Evolutionary conservation across 495 filamentous ascomycete species (phyloP), one percentile per base, ranked within the genome.

Genomic region (Talaromyces adpressus): DNA sequence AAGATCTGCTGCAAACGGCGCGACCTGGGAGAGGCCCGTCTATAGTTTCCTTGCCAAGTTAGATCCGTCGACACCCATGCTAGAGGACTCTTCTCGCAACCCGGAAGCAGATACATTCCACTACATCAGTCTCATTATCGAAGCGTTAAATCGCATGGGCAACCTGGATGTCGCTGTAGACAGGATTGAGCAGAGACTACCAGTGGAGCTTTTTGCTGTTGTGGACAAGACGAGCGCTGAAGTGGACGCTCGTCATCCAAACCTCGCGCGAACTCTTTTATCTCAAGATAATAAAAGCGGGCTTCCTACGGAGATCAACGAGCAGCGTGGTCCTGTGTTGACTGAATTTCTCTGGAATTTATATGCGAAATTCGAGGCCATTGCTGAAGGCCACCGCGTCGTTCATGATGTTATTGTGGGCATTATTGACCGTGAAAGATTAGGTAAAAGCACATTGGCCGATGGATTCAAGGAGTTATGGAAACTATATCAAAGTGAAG

Each of bases 281-380:
- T 71, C 74, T 12, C 73, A 76, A 36, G 76, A 76, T 32, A 78
- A 71, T 62, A 77, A 77, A 62, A 72, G 73, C 20, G 85, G 86
- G 54, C 82, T 89, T 58, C 87, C 85, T 16, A 83, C 82, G 20
- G 81, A 87, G 25, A 83, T 88, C 57, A 89, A 87, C 18, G 86
- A 89, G 61, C 84, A 89, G 69, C 84, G 89, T 6, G 90, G 87
- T 18, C 87, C 88, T 68, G 89, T 96, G 22, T 85, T 99, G 36
- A 87, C 91, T 60, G 94, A 99, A 68, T 84, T 96, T 36, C 78
- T 99, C 7, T 92, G 86, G 86, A 93, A 92, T 2, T 75, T 99
- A 0, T 99, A 96, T 74, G 91, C 93, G 16, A 96, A 97, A 66
- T 96, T 99, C 68, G 94, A 97, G 71, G 87, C 95, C 16, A 97